Evolutionary conservation across 768 basidiomycete genomes (phyloP).

Genomic region (Mycena polygramma): DNA sequence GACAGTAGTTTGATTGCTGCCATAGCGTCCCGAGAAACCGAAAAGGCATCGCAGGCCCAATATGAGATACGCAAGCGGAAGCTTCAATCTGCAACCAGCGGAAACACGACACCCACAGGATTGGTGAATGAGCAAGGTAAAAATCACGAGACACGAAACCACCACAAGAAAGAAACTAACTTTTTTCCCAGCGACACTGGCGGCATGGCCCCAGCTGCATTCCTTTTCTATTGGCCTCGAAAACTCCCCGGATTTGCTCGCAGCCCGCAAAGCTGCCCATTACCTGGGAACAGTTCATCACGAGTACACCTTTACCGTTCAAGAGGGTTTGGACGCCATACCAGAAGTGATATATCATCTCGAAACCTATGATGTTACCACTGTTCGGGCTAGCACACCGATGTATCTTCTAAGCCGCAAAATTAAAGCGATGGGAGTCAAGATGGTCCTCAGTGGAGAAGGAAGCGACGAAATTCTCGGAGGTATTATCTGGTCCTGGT

Average conservation of each 20-base stretch:
- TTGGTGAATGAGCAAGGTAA: conserved; percentile 69
- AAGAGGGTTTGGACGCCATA: conserved; percentile 97
- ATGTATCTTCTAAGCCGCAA: conserved; percentile 99
- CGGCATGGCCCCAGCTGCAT: conserved; percentile 95
- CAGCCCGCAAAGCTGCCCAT: conserved; percentile 93
- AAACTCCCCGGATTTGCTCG: conserved; percentile 94
- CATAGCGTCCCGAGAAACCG: conserved; percentile 95
- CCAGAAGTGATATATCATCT: conserved; percentile 98
- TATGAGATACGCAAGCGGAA: conserved; percentile 76
- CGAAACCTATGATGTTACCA: conserved; percentile 99
- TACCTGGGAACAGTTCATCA: conserved; percentile 96
- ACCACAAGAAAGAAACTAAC: conserved; percentile 25
- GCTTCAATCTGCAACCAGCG: conserved; percentile 65
- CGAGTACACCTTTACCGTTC: conserved; percentile 97
- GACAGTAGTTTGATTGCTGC: conserved; percentile 97
- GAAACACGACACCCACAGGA: conserved; percentile 67
- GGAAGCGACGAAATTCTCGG: conserved; percentile 98
- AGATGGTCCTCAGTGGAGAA: conserved; percentile 99
- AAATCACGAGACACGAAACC: conserved; percentile 25
- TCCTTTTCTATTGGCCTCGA: conserved; percentile 98
- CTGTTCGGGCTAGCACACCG: conserved; percentile 96
- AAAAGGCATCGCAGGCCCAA: conserved; percentile 88
- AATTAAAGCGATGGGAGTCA: conserved; percentile 99
- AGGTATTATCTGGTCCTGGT: conserved; percentile 61
- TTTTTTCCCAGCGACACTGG: conserved; percentile 69